Evolutionary conservation across 805 yeast species (phyloP).

Genomic region (Kregervanrija fluxuum): DNA sequence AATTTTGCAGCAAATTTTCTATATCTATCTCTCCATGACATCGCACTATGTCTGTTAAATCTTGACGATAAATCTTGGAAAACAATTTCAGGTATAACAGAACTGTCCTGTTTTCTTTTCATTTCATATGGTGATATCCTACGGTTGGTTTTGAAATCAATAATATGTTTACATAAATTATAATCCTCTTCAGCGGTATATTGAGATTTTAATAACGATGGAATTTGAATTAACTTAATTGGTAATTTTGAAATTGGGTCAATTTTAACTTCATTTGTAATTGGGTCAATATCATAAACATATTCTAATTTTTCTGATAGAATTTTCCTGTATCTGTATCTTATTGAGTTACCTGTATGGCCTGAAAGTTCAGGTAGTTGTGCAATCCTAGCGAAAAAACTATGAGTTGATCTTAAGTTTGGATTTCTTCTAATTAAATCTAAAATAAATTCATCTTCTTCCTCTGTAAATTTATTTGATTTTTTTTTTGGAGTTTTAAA

Average conservation of each 20-base stretch:
- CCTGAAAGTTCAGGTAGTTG: constrained; percentile 38
- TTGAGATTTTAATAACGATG: constrained; percentile 48
- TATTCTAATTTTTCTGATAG: constrained; percentile 34
- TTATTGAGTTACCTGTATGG: constrained; percentile 72
- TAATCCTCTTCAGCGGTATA: constrained; percentile 70
- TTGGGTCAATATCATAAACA: constrained; percentile 42
- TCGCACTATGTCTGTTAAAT: constrained; percentile 49
- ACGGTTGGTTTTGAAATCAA: constrained; percentile 15
- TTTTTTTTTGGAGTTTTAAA: constrained; percentile 28
- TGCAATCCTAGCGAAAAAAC: constrained; percentile 57
- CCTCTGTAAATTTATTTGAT: constrained; percentile 45
- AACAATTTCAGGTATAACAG: constrained; percentile 30
- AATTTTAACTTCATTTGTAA: constrained; percentile 33
- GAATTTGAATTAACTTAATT: constrained; percentile 34
- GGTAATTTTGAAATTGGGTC: constrained; percentile 35
- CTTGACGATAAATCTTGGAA: constrained; percentile 32
- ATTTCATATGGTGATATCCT: constrained; percentile 9
- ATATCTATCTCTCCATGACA: constrained; percentile 80
- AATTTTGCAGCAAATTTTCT: constrained; percentile 60
- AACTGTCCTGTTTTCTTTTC: constrained; percentile 17
- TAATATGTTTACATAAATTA: constrained; percentile 35
- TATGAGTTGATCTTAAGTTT: constrained; percentile 58
- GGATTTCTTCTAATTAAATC: constrained; percentile 67
- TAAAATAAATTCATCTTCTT: constrained; percentile 59
- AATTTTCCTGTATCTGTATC: constrained; percentile 50